Evolutionary conservation across 202 grass and related monocot species (phyloP), one percentile per base, ranked within the genome.

Genomic region (Saccharum hybrid): DNA sequence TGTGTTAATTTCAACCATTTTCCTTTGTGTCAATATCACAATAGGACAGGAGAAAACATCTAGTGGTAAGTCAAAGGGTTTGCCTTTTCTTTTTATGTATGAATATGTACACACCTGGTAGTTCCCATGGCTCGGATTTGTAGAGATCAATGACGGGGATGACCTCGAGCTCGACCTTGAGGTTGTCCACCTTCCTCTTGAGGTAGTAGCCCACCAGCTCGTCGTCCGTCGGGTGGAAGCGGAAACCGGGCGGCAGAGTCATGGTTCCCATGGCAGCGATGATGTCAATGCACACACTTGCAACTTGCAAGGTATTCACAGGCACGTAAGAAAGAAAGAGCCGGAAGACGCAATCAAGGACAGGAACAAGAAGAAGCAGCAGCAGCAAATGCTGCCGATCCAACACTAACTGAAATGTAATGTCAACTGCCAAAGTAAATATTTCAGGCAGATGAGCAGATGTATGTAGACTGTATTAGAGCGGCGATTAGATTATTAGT

Each of bases 101-200:
- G 49, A 6, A 18, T 15, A 51, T 51, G 45, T 4, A 46, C 63
- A 21, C 78, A 97, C 95, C 95, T 91, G 95, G 95, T 6, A 98
- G 16, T 54, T 98, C 95, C 95, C 95, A 98, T 28, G 95, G 95
- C 81, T 98, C 95, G 37, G 84, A 95, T 78, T 98, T 98, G 80
- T 98, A 98, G 15, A 98, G 90, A 41, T 95, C 89, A 3, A 98
- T 74, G 42, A 90, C 92, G 19, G 95, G 95, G 81, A 98, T 95
- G 64, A 98, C 90, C 76, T 98, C 95, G 2, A 98, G 87, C 54
- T 98, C 95, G 13, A 98, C 91, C 57, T 91, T 81, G 74, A 98
- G 83, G 21, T 80, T 90, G 64, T 95, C 90, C 28, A 88, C 89
- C 70, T 93, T 95, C 70, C 95, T 81, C 81, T 98, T 98, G 70